phyloP scores from a whole-genome alignment of 345 rosid species.

The Populus alba region DNA sequence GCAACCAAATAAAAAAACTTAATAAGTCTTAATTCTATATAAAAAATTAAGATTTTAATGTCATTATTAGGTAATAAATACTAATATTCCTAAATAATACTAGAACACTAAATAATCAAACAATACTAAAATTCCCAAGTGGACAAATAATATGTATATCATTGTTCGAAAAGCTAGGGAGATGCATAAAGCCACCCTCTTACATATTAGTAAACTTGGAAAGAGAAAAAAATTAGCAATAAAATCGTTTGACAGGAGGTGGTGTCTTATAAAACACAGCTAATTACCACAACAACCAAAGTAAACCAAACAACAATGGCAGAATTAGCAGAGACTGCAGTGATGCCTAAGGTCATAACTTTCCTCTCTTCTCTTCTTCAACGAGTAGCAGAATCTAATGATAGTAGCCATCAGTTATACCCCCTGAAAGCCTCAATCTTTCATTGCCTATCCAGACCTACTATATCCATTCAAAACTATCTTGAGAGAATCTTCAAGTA shows the following conservation, averaged over 20 bases:
- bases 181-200: not conserved
- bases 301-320: constrained; percentile 27
- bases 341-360: constrained; percentile 48
- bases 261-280: constrained; percentile 26
- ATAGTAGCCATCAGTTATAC: constrained; percentile 27
- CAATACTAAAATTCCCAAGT: no score
- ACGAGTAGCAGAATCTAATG: constrained; percentile 49
- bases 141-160: no score
- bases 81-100: no score
- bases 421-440: constrained; percentile 49
- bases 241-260: constrained; percentile 8
- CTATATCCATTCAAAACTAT: constrained; percentile 58
- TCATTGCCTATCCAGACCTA: constrained; percentile 51
- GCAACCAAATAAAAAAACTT: no score
- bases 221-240: no score
- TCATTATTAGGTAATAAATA: no score
- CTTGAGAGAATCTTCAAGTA: constrained; percentile 71
- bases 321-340: constrained; percentile 13
- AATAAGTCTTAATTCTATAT: no score
- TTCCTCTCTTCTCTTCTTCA: constrained; percentile 51
- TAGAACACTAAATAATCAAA: no score
- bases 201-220: not conserved
- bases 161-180: not conserved
- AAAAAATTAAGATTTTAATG: no score
- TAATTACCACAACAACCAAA: not conserved